A percentile compares a stretch with the other conserved stretches of the same genome.
Evolutionary conservation across 2,329 filamentous ascomycete species (phyloP).

Genomic region (Knufia fluminis): DNA sequence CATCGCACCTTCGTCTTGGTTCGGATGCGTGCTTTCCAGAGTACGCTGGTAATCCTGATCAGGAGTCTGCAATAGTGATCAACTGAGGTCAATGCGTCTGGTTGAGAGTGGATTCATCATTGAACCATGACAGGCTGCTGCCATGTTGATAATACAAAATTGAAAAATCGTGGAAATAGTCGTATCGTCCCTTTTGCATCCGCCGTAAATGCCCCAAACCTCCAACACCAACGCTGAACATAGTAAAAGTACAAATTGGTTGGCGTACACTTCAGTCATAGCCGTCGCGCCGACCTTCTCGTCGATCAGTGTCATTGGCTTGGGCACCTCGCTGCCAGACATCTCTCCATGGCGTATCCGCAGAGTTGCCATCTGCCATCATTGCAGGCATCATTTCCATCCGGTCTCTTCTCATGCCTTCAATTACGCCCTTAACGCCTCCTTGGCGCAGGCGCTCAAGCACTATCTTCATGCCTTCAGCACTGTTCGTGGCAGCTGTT

Average conservation of each 20-base stretch:
- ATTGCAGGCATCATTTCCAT: conserved; percentile 32
- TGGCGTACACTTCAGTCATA: not conserved
- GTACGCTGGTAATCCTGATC: too few relatives aligned
- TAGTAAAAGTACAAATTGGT: not conserved
- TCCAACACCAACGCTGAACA: not conserved
- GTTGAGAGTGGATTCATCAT: not conserved
- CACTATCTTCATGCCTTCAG: conserved; percentile 58
- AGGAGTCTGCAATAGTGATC: too few relatives aligned
- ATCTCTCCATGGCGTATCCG: not conserved
- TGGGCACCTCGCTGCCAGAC: not conserved
- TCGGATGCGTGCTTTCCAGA: too few relatives aligned
- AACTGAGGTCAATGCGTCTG: not conserved
- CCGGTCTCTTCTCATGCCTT: conserved; percentile 57
- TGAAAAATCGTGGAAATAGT: not conserved
- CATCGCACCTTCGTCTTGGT: too few relatives aligned
- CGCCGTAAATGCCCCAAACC: not conserved
- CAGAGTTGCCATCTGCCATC: conserved; percentile 13
- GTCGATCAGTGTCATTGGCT: not conserved
- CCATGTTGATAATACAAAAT: not conserved
- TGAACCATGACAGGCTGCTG: not conserved
- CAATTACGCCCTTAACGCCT: conserved; percentile 59
- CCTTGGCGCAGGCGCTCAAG: conserved; percentile 54
- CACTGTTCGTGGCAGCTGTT: conserved; percentile 52
- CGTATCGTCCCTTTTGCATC: not conserved
- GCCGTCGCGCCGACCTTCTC: not conserved